These are phyloP conservation scores for Globisporangium nodosum DNA, from an alignment of 352 stramenopile species.

Conservation along the genomic window DNA sequence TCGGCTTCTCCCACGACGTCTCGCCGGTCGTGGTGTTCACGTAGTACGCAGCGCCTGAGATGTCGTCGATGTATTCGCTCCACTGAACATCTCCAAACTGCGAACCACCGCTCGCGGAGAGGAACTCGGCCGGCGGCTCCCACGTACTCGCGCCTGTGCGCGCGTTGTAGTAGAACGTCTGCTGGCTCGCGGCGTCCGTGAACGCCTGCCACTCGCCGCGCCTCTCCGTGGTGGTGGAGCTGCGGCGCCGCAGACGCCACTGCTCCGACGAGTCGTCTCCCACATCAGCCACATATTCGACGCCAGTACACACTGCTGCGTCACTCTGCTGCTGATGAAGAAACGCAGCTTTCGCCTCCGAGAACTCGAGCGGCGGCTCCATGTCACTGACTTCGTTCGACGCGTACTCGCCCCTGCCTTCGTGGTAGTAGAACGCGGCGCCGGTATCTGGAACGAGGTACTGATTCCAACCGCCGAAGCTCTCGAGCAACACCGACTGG, in stretches of 20 bases:
- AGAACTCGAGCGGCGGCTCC: conserved; percentile 8
- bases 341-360: conserved; percentile 5
- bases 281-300: not conserved
- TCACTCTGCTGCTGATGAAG: not conserved
- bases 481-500: conserved; percentile 15
- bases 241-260: conserved; percentile 19
- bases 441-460: conserved; percentile 6
- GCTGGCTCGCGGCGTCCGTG: conserved; percentile 44
- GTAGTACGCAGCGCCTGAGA: conserved; percentile 39
- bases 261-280: not conserved
- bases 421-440: conserved; percentile 16
- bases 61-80: conserved; percentile 35
- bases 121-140: conserved; percentile 22
- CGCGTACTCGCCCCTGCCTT: conserved; percentile 9
- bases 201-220: conserved; percentile 48
- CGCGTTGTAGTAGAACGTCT: conserved; percentile 69
- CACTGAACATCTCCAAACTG: conserved; percentile 2
- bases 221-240: conserved; percentile 19
- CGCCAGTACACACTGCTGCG: not conserved
- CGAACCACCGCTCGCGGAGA: not conserved
- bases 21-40: conserved; percentile 42
- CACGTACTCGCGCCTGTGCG: conserved; percentile 55
- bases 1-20: conserved; percentile 44
- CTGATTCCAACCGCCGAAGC: conserved; percentile 14
- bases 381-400: not conserved